Evolutionary conservation across 2,329 filamentous ascomycete species (phyloP).

Genomic region (Pestalotiopsis sp.): DNA sequence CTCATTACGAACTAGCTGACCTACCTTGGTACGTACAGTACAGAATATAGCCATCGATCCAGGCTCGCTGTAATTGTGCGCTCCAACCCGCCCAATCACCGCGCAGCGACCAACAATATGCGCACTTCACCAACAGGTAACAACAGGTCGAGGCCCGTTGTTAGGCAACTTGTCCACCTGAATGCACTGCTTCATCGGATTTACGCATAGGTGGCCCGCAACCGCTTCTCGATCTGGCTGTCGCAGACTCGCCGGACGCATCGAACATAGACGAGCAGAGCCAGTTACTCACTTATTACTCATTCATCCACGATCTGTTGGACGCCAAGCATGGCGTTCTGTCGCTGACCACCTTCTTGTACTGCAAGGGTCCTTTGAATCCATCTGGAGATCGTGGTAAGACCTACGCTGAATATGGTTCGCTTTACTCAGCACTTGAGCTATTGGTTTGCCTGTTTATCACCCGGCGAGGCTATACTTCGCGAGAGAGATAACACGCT

Average conservation of each 20-base stretch:
- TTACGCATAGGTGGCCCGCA: not conserved
- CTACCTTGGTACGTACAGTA: not conserved
- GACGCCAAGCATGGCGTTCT: not conserved
- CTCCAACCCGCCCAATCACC: not conserved
- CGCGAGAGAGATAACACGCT: not conserved
- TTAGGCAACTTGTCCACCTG: not conserved
- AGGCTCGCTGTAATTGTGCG: not conserved
- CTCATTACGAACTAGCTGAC: not conserved
- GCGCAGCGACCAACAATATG: not conserved
- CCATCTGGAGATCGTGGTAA: not conserved
- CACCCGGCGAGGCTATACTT: not conserved
- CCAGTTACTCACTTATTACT: not conserved
- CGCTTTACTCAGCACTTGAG: not conserved
- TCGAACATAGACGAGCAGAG: not conserved
- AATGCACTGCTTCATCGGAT: not conserved
- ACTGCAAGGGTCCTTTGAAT: not conserved
- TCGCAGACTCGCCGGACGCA: not conserved
- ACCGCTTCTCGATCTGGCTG: not conserved
- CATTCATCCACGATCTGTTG: not conserved
- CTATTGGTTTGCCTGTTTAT: not conserved
- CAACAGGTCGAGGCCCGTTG: not conserved
- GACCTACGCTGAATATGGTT: not conserved
- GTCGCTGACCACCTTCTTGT: not conserved
- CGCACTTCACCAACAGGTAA: not conserved
- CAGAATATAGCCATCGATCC: not conserved